Conservation (phyloP, 108 stramenopile species). For the Stephanodiscus triporus region DNA sequence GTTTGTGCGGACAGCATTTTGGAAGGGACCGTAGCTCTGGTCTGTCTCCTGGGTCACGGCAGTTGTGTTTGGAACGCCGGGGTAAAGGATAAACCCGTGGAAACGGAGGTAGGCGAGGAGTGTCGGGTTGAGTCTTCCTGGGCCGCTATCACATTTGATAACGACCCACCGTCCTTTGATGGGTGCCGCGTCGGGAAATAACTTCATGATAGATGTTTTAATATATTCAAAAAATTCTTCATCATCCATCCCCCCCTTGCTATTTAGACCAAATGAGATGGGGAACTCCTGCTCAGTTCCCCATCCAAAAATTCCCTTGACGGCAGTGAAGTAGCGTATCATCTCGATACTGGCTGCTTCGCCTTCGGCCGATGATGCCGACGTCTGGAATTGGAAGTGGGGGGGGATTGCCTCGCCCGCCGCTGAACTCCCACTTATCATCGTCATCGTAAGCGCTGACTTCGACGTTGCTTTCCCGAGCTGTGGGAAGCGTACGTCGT, state of each 20-base stretch:
- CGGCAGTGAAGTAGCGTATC: no score
- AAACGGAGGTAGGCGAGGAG: constrained; percentile 3
- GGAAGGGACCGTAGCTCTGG: constrained; percentile 26
- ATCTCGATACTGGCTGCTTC: no score
- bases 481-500: no score
- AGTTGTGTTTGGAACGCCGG: constrained; percentile 23
- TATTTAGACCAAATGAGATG: constrained; percentile 8
- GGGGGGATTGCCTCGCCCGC: no score
- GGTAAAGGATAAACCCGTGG: constrained; percentile 11
- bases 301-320: no score
- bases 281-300: no score
- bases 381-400: no score
- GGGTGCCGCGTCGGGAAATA: constrained; percentile 14
- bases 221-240: constrained; percentile 11
- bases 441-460: no score
- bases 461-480: no score
- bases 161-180: background rate
- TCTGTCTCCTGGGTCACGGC: constrained; percentile 18
- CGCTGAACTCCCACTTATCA: no score
- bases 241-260: constrained; percentile 28
- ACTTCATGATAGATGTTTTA: constrained; percentile 11
- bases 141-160: no score
- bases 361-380: no score
- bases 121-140: background rate
- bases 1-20: constrained; percentile 2